These are phyloP conservation scores for Pichia insulana DNA, from an alignment of 805 yeast species.

Conservation along the genomic window DNA sequence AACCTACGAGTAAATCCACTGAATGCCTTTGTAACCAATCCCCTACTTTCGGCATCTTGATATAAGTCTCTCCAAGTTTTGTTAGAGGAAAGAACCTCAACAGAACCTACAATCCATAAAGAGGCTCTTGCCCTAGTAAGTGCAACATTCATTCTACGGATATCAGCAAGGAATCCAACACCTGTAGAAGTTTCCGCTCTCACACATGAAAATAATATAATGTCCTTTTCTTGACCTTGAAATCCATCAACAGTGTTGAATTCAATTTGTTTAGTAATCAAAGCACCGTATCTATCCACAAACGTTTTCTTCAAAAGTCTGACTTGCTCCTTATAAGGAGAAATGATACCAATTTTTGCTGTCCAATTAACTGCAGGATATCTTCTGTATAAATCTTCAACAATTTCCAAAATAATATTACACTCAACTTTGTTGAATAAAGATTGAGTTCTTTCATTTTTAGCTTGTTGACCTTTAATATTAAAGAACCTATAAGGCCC, in stretches of 20 bases:
- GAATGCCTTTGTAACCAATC: conserved; percentile 16
- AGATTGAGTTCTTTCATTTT: conserved; percentile 59
- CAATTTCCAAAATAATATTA: conserved; percentile 58
- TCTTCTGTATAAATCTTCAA: conserved; percentile 40
- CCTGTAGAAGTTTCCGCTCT: conserved; percentile 64
- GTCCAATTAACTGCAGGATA: conserved; percentile 46
- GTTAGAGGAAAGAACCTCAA: conserved; percentile 53
- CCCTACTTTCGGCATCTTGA: conserved; percentile 51
- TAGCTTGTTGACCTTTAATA: conserved; percentile 55
- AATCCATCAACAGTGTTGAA: conserved; percentile 96
- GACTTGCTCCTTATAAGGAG: conserved; percentile 92
- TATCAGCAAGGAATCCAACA: conserved; percentile 86
- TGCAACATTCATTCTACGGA: conserved; percentile 95
- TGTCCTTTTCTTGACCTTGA: conserved; percentile 96
- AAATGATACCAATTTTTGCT: conserved; percentile 80
- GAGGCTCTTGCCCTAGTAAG: conserved; percentile 89
- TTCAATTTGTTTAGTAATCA: conserved; percentile 59
- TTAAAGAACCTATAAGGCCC: conserved; percentile 78
- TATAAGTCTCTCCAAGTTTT: conserved; percentile 68
- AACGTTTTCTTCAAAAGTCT: conserved; percentile 49
- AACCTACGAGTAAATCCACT: conserved; percentile 20
- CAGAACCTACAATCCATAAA: conserved; percentile 85
- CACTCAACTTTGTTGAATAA: conserved; percentile 68
- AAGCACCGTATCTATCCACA: conserved; percentile 48
- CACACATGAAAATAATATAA: conserved; percentile 91